Base-by-base conservation (phyloP, 352 stramenopile genomes). In the Thalassiosira exigua region DNA sequence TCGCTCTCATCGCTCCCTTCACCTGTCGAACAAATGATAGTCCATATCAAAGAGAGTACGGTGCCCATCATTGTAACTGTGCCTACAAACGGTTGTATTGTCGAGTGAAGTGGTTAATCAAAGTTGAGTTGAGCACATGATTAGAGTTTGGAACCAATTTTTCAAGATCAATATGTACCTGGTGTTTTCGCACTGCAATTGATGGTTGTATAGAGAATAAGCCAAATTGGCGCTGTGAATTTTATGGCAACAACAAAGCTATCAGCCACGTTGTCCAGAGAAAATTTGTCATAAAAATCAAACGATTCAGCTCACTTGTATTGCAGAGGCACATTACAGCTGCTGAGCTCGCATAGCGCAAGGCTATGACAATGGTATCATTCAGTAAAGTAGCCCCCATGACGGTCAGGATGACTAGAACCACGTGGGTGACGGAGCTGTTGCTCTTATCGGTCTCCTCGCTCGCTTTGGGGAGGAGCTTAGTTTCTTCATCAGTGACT, bases 291-390 rank as follows among this genome's bases (percentile, higher is more conserved):
- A n/a, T n/a, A 22, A 56, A n/a, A 5, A 5, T 53, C 27, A 7
- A 24, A 53, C 7, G 46, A 5, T 21, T 22, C 27, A 56, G 24
- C 58, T 68, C 58, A 68, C 58, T 71, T 12, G 61, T 71, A 24
- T 71, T 71, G 30, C 61, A 71, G 9, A 71, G 61, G 24, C 61
- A 71, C 61, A 71, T 71, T 17, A 71, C 61, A 48, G 61, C 61
- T 12, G 61, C 61, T 61, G 61, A 71, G 48, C 61, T 71, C 29
- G 61, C 61, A 44, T 71, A 71, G 29, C 58, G 26, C 26, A 71
- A 30, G 26, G 61, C 61, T 46, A 71, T 29, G 17, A 71, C 27
- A n/a, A 71, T 71, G 14, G 44, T 24, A 62, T 71, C 61, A 21
- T 71, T 71, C 7, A 62, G 58, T 21, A 71, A 5, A n/a, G 61